Evolutionary conservation across 192 early-diverging fungal genomes (phyloP), one percentile per base, ranked within the genome.

Genomic region (Backusella tuberculispora): DNA sequence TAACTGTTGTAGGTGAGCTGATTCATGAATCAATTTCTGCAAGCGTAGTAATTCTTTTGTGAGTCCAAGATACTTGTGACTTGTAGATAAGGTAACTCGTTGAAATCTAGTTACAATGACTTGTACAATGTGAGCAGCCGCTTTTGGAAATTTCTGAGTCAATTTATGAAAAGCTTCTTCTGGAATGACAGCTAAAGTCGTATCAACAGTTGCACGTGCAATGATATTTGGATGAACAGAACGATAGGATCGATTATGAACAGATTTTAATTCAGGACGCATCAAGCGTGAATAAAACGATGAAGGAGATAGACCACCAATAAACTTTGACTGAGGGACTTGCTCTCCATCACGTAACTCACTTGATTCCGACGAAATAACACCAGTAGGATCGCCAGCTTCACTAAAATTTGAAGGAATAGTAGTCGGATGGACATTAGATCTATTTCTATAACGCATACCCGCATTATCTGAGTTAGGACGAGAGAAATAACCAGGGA

Each of bases 81-180:
- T 89, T 4, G 95, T 96, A 76, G 94, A 85, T 79, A 96, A 90
- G 0, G 98, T 98, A 46, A 98, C 97, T 1, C 98, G 89, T 82
- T 98, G 95, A 74, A 99, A 94, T 41, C 98, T 89, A 1, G 96
- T 96, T 74, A 99, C 76, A 72, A 99, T 97, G 15, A 98, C 96
- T 74, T 97, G 98, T 5, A 95, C 90, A 44, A 99, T 97, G 72
- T 97, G 95, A 41, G 98, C 94, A 0, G 94, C 95, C 0, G 97
- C 93, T 64, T 92, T 91, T 21, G 97, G 96, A 82, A 95, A 96
- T 75, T 96, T 95, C 76, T 91, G 90, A 12, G 92, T 94, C 65
- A 99, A 82, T 60, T 93, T 88, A 73, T 91, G 90, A 77, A 99
- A 99, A 0, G 97, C 96, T 73, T 93, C 90, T 12, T 92, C 96